A percentile compares a stretch with the other conserved stretches of the same genome.
phyloP scores from a whole-genome alignment of 2,329 filamentous ascomycete species.

The Fusarium torulosum region DNA sequence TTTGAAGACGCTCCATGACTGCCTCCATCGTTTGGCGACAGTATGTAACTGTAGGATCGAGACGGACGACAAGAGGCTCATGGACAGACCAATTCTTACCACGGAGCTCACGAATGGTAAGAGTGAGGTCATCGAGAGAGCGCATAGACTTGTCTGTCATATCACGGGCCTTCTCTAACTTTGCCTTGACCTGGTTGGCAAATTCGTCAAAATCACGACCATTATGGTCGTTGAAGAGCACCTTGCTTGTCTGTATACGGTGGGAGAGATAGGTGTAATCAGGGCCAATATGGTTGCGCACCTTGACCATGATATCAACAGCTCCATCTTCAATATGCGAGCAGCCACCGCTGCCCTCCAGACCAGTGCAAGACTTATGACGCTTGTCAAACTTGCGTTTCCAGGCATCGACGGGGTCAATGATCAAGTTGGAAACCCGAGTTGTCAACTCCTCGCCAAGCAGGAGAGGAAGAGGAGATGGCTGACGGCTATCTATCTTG shows the following conservation, averaged over 20 bases:
- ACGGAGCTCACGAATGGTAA: conserved; percentile 61
- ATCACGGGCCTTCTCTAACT: conserved; percentile 55
- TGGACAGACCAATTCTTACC: conserved; percentile 61
- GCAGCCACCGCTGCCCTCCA: conserved; percentile 55
- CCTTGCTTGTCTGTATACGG: conserved; percentile 58
- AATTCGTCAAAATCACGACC: conserved; percentile 61
- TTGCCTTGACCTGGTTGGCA: conserved; percentile 54
- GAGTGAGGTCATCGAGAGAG: conserved; percentile 61
- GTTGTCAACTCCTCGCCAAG: conserved; percentile 63
- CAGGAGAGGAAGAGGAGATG: conserved; percentile 61
- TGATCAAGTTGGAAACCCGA: conserved; percentile 58
- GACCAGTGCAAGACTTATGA: conserved; percentile 53
- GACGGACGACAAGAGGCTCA: conserved; percentile 60
- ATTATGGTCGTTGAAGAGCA: conserved; percentile 60
- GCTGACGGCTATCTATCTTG: conserved; percentile 61
- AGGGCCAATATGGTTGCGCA: conserved; percentile 65
- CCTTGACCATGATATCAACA: conserved; percentile 59
- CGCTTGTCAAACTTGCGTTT: conserved; percentile 58
- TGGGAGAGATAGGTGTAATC: conserved; percentile 60
- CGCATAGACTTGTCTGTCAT: conserved; percentile 57
- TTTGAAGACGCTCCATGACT: conserved; percentile 64
- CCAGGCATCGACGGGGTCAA: conserved; percentile 56
- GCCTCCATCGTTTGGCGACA: conserved; percentile 61
- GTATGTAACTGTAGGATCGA: conserved; percentile 58
- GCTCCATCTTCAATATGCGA: conserved; percentile 59